phyloP scores from a whole-genome alignment of 2,329 filamentous ascomycete species.

The Pseudocercospora fuligena region DNA sequence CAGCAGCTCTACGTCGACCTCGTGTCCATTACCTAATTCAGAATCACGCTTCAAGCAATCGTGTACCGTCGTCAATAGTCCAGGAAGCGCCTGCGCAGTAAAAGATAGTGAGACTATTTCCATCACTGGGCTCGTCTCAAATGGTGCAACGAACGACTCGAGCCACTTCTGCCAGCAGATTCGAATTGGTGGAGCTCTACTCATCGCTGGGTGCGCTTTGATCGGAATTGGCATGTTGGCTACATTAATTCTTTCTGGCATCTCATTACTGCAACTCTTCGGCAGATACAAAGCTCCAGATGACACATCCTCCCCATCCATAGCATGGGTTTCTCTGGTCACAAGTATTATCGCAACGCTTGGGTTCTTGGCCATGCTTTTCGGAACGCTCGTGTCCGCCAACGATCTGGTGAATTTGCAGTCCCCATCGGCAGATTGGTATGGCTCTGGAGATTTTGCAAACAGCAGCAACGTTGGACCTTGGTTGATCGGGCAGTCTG shows the following conservation, averaged over 20 bases:
- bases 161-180: conserved; percentile 10
- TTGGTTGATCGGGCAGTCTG: neutral
- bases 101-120: too few relatives aligned
- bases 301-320: neutral
- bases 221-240: neutral
- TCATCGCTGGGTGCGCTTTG: conserved; percentile 3
- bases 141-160: neutral
- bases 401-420: neutral
- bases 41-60: too few relatives aligned
- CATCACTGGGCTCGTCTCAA: too few relatives aligned
- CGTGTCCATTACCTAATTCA: too few relatives aligned
- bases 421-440: conserved; percentile 1
- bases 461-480: neutral
- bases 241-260: neutral
- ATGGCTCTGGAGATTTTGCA: neutral
- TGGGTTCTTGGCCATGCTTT: conserved; percentile 2
- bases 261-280: neutral
- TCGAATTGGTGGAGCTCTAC: neutral
- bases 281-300: neutral
- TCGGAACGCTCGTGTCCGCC: neutral
- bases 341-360: neutral
- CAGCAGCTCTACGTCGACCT: too few relatives aligned
- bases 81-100: too few relatives aligned
- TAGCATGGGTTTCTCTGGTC: neutral
- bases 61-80: too few relatives aligned